phyloP scores from a whole-genome alignment of 106 monocot species.

The Dendrobium huoshanense region DNA sequence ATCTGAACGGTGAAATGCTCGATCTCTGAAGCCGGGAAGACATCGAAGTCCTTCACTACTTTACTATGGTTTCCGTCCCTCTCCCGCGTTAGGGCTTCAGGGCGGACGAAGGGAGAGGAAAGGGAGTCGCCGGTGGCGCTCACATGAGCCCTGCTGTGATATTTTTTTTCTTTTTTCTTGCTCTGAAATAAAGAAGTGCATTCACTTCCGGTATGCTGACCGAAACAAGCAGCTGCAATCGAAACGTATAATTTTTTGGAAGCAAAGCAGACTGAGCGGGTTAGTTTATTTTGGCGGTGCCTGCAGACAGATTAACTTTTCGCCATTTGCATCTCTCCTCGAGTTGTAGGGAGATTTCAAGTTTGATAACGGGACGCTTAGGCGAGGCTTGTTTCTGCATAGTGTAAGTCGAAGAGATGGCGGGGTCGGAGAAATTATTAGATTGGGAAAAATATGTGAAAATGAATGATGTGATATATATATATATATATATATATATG shows the following conservation, averaged over 20 bases:
- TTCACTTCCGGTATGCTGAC: neutral
- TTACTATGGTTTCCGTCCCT: neutral
- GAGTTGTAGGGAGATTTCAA: neutral
- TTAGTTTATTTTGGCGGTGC: neutral
- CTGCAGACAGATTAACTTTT: neutral
- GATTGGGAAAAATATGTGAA: too few relatives aligned
- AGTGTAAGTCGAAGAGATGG: too few relatives aligned
- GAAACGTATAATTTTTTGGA: neutral
- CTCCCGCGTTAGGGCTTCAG: neutral
- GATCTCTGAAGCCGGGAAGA: conserved; percentile 50
- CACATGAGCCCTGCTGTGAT: neutral
- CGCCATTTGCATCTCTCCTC: neutral
- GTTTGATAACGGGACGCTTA: neutral
- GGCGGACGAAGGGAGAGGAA: neutral
- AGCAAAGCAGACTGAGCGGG: neutral
- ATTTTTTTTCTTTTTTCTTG: too few relatives aligned
- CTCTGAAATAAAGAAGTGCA: neutral
- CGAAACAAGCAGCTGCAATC: neutral
- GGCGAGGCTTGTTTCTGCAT: too few relatives aligned
- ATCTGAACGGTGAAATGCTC: conserved; percentile 92
- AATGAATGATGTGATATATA: too few relatives aligned
- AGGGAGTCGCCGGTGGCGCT: too few relatives aligned
- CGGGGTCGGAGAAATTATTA: too few relatives aligned
- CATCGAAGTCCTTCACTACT: conserved; percentile 13
- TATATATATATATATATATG: too few relatives aligned